Percentiles rank a stretch among this genome's conserved stretches.
These are phyloP conservation scores for Nemania bipapillata DNA, from an alignment of 2,329 filamentous ascomycete species.

Conservation along the genomic window DNA sequence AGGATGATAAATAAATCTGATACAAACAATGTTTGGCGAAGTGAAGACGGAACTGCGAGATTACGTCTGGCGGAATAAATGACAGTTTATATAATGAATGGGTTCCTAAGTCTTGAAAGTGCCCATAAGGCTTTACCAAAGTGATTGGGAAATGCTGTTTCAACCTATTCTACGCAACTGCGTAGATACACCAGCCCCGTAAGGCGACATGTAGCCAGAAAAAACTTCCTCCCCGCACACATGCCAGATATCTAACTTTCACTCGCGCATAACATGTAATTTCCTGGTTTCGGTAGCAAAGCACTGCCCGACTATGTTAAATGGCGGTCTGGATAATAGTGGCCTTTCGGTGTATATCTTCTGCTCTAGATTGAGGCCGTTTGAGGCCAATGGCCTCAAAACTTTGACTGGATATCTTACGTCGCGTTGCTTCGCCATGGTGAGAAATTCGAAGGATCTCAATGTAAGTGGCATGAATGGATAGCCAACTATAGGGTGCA, in stretches of 20 bases:
- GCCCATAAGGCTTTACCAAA: background rate
- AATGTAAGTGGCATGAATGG: background rate
- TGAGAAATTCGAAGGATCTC: background rate
- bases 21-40: too few relatives aligned
- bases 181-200: background rate
- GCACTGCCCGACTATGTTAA: constrained; percentile 17
- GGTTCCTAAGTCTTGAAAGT: too few relatives aligned
- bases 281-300: background rate
- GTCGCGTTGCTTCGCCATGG: background rate
- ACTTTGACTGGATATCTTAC: constrained; percentile 12
- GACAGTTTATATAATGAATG: constrained; percentile 12
- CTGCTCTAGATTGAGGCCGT: background rate
- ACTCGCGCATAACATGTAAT: background rate
- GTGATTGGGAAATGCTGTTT: background rate
- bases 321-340: background rate
- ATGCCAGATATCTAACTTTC: background rate
- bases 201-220: background rate
- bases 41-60: too few relatives aligned
- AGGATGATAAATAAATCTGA: too few relatives aligned
- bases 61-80: too few relatives aligned
- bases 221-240: background rate
- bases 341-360: background rate
- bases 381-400: background rate
- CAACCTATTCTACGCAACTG: background rate
- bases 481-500: constrained; percentile 6